These are phyloP conservation scores for Blastomyces percursus DNA, from an alignment of 2,329 filamentous ascomycete species.

Conservation along the genomic window DNA sequence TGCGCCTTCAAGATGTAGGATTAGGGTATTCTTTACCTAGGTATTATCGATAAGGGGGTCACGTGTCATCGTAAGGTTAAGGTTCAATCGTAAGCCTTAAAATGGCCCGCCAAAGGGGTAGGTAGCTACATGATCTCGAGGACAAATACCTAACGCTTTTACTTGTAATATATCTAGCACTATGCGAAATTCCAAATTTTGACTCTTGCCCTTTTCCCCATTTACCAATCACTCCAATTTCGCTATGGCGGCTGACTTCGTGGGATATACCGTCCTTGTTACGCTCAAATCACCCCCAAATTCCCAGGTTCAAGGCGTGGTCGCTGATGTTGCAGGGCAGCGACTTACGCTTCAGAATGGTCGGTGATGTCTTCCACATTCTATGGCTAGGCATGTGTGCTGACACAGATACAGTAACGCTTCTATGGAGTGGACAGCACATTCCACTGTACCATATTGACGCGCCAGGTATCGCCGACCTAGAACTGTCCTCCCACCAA, in stretches of 20 bases:
- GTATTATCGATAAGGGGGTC: constrained; percentile 2
- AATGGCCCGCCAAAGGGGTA: background rate
- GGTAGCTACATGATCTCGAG: background rate
- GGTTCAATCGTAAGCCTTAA: background rate
- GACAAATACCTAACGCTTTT: background rate
- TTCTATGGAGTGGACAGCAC: constrained; percentile 42
- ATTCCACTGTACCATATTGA: constrained; percentile 47
- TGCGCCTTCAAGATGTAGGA: background rate
- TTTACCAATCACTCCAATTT: constrained; percentile 1
- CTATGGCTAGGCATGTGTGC: background rate
- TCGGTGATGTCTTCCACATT: constrained; percentile 29
- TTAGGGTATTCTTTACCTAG: too few species aligned
- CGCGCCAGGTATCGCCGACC: constrained; percentile 48
- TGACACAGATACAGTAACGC: constrained; percentile 36
- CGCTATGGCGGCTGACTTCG: constrained; percentile 57
- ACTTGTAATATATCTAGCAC: background rate
- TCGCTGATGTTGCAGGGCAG: constrained; percentile 58
- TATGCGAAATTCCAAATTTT: background rate
- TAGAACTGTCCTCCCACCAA: constrained; percentile 40
- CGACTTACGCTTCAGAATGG: constrained; percentile 63
- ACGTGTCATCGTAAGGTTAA: background rate
- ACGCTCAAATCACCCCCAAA: constrained; percentile 56
- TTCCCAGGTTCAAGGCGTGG: constrained; percentile 56
- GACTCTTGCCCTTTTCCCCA: background rate
- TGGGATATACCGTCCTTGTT: constrained; percentile 65